Evolutionary conservation across 2,329 filamentous ascomycete species (phyloP).

Genomic region (Aspergillus fumigatus): DNA sequence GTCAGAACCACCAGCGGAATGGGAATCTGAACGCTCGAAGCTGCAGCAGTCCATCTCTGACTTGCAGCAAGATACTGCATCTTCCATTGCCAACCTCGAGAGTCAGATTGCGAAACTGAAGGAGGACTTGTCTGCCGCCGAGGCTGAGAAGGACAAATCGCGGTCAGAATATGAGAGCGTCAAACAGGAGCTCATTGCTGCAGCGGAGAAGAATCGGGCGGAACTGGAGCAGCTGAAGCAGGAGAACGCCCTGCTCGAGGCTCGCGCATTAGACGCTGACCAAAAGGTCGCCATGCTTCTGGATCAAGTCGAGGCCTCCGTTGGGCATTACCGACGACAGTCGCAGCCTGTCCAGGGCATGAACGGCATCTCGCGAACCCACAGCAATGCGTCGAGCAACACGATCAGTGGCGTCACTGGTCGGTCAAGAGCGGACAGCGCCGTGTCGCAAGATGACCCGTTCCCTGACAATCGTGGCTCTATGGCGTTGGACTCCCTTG

Average conservation of each 20-base stretch:
- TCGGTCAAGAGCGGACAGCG: slow-evolving; percentile 38
- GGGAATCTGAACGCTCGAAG: slow-evolving; percentile 67
- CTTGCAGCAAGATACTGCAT: slow-evolving; percentile 65
- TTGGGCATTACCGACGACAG: slow-evolving; percentile 88
- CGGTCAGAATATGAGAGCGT: slow-evolving; percentile 52
- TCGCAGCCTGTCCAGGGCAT: slow-evolving; percentile 44
- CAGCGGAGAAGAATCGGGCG: slow-evolving; percentile 52
- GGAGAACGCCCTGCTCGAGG: slow-evolving; percentile 77
- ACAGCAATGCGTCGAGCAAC: slow-evolving; percentile 53
- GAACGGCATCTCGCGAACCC: slow-evolving; percentile 45
- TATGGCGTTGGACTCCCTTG: slow-evolving; percentile 80
- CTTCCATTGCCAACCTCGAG: slow-evolving; percentile 65
- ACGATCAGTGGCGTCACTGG: slow-evolving; percentile 31
- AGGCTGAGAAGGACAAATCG: slow-evolving; percentile 66
- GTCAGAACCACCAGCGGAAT: slow-evolving; percentile 52
- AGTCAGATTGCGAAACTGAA: slow-evolving; percentile 64
- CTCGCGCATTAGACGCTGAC: slow-evolving; percentile 82
- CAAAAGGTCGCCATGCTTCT: slow-evolving; percentile 87
- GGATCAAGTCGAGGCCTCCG: slow-evolving; percentile 88
- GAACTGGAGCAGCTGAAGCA: slow-evolving; percentile 78
- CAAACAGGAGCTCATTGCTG: slow-evolving; percentile 54
- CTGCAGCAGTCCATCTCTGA: slow-evolving; percentile 65
- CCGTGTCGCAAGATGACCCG: slow-evolving; percentile 39
- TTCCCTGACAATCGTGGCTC: slow-evolving; percentile 55
- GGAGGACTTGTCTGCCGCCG: slow-evolving; percentile 62